Percentiles rank a stretch among this genome's conserved stretches.
Evolutionary conservation across 2,329 filamentous ascomycete species (phyloP).

Genomic region (Apiospora rasikravindrae): DNA sequence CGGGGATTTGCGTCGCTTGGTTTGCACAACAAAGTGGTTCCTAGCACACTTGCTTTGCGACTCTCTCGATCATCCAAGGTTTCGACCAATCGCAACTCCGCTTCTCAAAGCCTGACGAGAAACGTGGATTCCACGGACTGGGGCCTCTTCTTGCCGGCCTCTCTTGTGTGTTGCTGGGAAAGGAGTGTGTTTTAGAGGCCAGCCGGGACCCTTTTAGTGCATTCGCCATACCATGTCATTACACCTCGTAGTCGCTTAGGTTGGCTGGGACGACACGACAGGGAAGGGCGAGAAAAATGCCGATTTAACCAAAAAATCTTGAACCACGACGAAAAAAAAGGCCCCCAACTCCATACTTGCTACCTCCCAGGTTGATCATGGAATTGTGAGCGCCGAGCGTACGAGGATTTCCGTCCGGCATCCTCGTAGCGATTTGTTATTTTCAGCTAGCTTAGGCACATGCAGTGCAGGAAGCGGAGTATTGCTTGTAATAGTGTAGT

Average conservation of each 20-base stretch:
- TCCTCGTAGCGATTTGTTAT: constrained; percentile 13
- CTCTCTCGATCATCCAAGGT: constrained; percentile 14
- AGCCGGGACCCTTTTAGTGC: constrained; percentile 8
- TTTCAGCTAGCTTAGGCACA: constrained; percentile 15
- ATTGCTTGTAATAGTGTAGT: background rate
- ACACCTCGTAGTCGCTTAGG: constrained; percentile 8
- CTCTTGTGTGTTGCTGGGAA: background rate
- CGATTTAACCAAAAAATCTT: background rate
- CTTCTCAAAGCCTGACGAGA: constrained; percentile 7
- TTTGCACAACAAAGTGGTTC: constrained; percentile 12
- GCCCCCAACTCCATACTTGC: background rate
- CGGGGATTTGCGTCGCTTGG: constrained; percentile 16
- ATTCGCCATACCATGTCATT: background rate
- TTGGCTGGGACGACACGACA: constrained; percentile 1
- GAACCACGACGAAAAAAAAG: background rate
- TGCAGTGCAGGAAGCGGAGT: constrained; percentile 14
- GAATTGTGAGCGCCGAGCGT: constrained; percentile 6
- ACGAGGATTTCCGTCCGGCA: constrained; percentile 2
- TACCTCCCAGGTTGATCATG: background rate
- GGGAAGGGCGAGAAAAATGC: background rate
- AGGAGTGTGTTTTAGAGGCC: constrained; percentile 8
- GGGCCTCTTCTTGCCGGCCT: background rate
- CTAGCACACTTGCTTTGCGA: constrained; percentile 15
- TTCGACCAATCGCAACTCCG: constrained; percentile 7
- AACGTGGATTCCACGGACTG: constrained; percentile 7